Evolutionary conservation across 2,329 filamentous ascomycete species (phyloP).

Genomic region (Stemphylium lycopersici): DNA sequence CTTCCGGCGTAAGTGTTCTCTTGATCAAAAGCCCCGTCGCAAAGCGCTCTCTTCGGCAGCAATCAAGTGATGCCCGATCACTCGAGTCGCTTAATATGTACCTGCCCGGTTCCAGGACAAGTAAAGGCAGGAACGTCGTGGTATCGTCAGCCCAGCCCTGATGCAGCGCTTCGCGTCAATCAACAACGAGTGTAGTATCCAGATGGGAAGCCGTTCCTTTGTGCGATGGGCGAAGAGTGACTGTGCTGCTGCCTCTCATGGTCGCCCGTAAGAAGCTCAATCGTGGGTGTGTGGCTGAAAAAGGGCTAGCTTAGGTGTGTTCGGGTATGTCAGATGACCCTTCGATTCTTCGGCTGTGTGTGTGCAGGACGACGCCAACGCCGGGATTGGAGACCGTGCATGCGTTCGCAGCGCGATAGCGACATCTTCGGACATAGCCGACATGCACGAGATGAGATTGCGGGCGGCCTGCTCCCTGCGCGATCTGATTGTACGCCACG

Average conservation of each 20-base stretch:
- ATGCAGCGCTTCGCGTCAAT: constrained; percentile 17
- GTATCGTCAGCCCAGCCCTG: constrained; percentile 21
- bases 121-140: constrained; percentile 28
- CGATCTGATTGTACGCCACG: not conserved
- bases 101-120: constrained; percentile 28
- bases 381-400: constrained; percentile 2
- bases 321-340: constrained; percentile 31
- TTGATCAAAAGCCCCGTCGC: not conserved
- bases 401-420: constrained; percentile 4
- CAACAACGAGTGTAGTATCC: constrained; percentile 2
- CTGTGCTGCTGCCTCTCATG: constrained; percentile 29
- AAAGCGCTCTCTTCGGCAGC: not conserved
- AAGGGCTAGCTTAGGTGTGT: constrained; percentile 19
- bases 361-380: constrained; percentile 1
- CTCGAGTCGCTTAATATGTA: constrained; percentile 14
- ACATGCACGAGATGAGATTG: not conserved
- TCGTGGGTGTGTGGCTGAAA: constrained; percentile 21
- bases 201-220: not conserved
- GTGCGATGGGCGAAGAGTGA: constrained; percentile 11
- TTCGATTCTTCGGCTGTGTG: constrained; percentile 13
- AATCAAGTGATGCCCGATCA: constrained; percentile 10
- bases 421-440: not conserved
- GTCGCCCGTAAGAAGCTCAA: constrained; percentile 23
- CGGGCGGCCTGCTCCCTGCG: not conserved
- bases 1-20: not conserved